A percentile compares a stretch with the other conserved stretches of the same genome.
phyloP scores from a whole-genome alignment of 169 alveolate species.

The Toxoplasma gondii region DNA sequence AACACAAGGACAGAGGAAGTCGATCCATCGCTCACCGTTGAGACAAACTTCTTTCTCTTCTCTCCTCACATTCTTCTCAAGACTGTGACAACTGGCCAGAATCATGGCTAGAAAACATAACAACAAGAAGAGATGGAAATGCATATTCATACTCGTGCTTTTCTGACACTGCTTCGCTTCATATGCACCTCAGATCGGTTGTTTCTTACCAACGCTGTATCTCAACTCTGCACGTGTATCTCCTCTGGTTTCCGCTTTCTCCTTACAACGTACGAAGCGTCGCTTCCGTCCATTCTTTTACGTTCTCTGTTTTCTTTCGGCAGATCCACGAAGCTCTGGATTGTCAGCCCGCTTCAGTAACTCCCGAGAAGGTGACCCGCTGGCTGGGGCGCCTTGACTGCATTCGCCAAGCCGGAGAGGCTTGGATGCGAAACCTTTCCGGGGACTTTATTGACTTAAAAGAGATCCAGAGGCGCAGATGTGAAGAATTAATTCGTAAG shows the following conservation, averaged over 20 bases:
- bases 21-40: no score
- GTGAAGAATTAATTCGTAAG: not conserved
- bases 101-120: not conserved
- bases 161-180: not conserved
- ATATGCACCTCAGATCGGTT: no score
- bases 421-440: not conserved
- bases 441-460: not conserved
- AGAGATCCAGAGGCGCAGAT: not conserved
- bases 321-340: slow-evolving; percentile 14
- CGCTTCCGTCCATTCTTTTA: not conserved
- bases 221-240: no score
- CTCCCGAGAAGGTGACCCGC: not conserved
- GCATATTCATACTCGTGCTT: not conserved
- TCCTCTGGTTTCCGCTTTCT: no score
- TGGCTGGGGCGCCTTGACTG: slow-evolving; percentile 5
- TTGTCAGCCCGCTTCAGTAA: not conserved
- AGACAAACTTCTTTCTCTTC: no score
- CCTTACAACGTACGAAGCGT: no score
- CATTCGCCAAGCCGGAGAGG: not conserved
- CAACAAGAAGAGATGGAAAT: not conserved
- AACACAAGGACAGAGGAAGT: no score
- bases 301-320: not conserved
- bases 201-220: no score
- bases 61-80: not conserved
- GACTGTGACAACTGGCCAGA: not conserved